A percentile compares a stretch with the other conserved stretches of the same genome.
phyloP scores from a whole-genome alignment of 352 stramenopile species.

The Aphanomyces euteiches region DNA sequence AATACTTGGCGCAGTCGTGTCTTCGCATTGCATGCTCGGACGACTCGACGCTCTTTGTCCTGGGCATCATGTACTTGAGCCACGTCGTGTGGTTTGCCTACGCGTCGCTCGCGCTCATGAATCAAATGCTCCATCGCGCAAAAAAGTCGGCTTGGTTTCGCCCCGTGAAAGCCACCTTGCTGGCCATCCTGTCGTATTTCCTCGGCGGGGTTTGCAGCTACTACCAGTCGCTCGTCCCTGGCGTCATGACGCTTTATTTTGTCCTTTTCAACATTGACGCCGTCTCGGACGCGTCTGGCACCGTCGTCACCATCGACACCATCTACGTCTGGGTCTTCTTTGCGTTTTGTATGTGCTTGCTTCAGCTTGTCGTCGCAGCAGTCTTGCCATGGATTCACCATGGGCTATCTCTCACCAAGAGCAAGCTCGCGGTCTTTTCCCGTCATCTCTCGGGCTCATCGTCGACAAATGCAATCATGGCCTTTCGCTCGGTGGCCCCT shows the following conservation, averaged over 20 bases:
- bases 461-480: no score
- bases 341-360: no score
- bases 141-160: neutral
- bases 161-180: neutral
- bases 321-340: neutral
- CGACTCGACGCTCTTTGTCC: neutral
- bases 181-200: neutral
- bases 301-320: neutral
- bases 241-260: neutral
- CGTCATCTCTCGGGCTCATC: no score
- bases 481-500: no score
- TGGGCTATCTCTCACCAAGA: no score
- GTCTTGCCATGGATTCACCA: no score
- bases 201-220: neutral
- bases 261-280: neutral
- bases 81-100: conserved; percentile 25
- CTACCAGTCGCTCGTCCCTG: neutral
- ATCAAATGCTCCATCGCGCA: neutral
- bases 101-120: conserved; percentile 14
- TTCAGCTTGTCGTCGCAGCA: no score
- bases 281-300: neutral
- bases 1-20: conserved; percentile 8
- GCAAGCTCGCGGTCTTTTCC: no score
- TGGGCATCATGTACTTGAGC: conserved; percentile 11
- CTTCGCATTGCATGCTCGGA: conserved; percentile 12